Evolutionary conservation across 176 grass and related monocot genomes (phyloP).

Genomic region (Alopecurus myosuroides): DNA sequence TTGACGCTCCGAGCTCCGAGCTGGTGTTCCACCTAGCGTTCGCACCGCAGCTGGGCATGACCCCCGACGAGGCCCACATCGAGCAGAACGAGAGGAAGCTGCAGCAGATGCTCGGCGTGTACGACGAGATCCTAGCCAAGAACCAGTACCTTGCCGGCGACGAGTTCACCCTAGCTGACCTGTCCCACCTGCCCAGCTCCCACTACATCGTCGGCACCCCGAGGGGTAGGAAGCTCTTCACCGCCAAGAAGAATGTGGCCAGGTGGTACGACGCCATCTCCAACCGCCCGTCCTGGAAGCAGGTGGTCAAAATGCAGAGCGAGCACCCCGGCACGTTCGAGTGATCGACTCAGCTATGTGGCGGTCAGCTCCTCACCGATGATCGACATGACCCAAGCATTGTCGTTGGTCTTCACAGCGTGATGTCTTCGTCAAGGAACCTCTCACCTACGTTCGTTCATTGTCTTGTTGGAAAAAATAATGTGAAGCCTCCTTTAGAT

Average conservation of each 20-base stretch:
- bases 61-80: conserved; percentile 42
- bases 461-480: conserved; percentile 28
- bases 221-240: conserved; percentile 62
- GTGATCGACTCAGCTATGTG: conserved; percentile 3
- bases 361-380: not conserved
- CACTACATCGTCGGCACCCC: conserved; percentile 59
- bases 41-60: conserved; percentile 40
- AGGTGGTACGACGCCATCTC: conserved; percentile 67
- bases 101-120: conserved; percentile 40
- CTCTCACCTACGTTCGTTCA: conserved; percentile 23
- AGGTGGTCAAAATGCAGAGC: conserved; percentile 66
- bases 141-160: conserved; percentile 46
- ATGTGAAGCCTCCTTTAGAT: conserved; percentile 17
- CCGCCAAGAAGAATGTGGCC: conserved; percentile 61
- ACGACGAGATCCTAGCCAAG: conserved; percentile 47
- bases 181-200: conserved; percentile 72
- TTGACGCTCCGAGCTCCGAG: conserved; percentile 57
- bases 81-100: conserved; percentile 50
- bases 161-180: conserved; percentile 63
- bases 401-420: conserved; percentile 26
- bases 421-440: conserved; percentile 24
- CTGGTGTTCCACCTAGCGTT: conserved; percentile 84
- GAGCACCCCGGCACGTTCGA: conserved; percentile 64
- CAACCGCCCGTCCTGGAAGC: conserved; percentile 44
- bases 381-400: not conserved